Percentiles rank a stretch among this genome's conserved stretches.
phyloP scores from a whole-genome alignment of 768 basidiomycete genomes.

The Leccinellum albellum region DNA sequence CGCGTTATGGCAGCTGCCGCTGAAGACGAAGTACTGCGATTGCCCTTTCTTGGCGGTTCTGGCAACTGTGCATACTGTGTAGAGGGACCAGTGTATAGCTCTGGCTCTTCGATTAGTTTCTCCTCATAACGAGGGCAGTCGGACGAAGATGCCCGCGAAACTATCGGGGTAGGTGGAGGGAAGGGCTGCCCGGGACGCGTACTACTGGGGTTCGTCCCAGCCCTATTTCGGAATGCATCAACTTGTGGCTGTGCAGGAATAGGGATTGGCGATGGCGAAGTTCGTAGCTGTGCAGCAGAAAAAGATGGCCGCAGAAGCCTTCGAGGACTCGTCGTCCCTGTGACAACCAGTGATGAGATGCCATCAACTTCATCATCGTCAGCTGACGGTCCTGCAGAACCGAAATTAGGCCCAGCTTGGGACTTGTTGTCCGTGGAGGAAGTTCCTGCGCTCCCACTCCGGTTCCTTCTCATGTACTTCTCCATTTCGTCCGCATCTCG shows the following conservation, averaged over 20 bases:
- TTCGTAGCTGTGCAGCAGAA: slow-evolving; percentile 74
- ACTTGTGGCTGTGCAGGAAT: slow-evolving; percentile 37
- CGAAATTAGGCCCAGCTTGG: slow-evolving; percentile 45
- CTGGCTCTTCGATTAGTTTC: slow-evolving; percentile 42
- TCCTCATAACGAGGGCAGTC: slow-evolving; percentile 42
- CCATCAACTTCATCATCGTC: slow-evolving; percentile 54
- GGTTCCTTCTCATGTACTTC: slow-evolving; percentile 76
- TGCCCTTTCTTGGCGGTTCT: slow-evolving; percentile 54
- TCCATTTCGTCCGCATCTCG: slow-evolving; percentile 86
- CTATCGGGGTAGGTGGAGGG: slow-evolving; percentile 39
- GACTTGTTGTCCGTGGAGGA: slow-evolving; percentile 71
- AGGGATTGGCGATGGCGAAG: slow-evolving; percentile 37
- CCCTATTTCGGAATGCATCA: slow-evolving; percentile 48
- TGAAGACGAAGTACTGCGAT: slow-evolving; percentile 35
- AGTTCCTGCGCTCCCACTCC: slow-evolving; percentile 75
- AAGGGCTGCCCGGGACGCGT: slow-evolving; percentile 40
- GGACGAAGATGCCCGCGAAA: slow-evolving; percentile 54
- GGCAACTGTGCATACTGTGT: slow-evolving; percentile 70
- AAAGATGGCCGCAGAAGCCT: slow-evolving; percentile 63
- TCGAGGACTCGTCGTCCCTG: slow-evolving; percentile 57
- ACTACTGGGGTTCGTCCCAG: slow-evolving; percentile 63
- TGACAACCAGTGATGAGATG: slow-evolving; percentile 42
- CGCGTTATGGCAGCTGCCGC: slow-evolving; percentile 50
- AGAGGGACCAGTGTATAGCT: slow-evolving; percentile 60
- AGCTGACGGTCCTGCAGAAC: slow-evolving; percentile 49